phyloP scores from a whole-genome alignment of 805 yeast species.

The Ogataea polymorpha region DNA sequence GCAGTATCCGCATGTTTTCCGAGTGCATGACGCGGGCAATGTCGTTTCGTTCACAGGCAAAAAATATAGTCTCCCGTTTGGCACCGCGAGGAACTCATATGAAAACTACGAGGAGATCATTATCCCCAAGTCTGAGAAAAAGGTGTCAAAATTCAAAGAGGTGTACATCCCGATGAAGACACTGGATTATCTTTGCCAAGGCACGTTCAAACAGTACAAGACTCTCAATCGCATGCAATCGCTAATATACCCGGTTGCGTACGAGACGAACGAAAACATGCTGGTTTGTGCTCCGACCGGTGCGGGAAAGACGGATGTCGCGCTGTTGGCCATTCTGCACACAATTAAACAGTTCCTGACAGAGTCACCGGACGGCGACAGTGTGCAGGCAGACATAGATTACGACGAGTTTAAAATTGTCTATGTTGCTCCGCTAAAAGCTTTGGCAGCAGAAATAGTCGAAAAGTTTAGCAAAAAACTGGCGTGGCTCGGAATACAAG shows the following conservation, averaged over 20 bases:
- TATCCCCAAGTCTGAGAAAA: conserved; percentile 70
- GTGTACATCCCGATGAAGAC: conserved; percentile 55
- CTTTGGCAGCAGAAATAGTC: conserved; percentile 94
- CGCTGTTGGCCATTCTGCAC: conserved; percentile 74
- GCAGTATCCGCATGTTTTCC: conserved; percentile 84
- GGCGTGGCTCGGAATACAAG: conserved; percentile 81
- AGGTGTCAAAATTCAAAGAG: conserved; percentile 40
- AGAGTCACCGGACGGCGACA: conserved; percentile 45
- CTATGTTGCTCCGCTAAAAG: conserved; percentile 91
- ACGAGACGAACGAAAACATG: conserved; percentile 91
- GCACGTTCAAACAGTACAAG: conserved; percentile 77
- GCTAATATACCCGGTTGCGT: conserved; percentile 86
- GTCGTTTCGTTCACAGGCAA: conserved; percentile 79
- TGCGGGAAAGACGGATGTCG: conserved; percentile 97
- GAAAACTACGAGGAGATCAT: conserved; percentile 68
- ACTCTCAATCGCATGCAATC: conserved; percentile 86
- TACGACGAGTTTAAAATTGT: conserved; percentile 86
- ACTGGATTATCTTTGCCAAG: conserved; percentile 74
- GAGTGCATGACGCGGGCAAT: conserved; percentile 62
- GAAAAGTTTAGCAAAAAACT: conserved; percentile 79
- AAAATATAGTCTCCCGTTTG: conserved; percentile 74
- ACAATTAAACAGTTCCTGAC: conserved; percentile 70
- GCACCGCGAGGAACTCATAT: conserved; percentile 63
- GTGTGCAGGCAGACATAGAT: conserved; percentile 59
- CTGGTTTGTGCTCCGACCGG: conserved; percentile 97